Evolutionary conservation across 1,139 yeast genomes (phyloP), one percentile per base, ranked within the genome.

Genomic region (Tardiomyces digboiensis): DNA sequence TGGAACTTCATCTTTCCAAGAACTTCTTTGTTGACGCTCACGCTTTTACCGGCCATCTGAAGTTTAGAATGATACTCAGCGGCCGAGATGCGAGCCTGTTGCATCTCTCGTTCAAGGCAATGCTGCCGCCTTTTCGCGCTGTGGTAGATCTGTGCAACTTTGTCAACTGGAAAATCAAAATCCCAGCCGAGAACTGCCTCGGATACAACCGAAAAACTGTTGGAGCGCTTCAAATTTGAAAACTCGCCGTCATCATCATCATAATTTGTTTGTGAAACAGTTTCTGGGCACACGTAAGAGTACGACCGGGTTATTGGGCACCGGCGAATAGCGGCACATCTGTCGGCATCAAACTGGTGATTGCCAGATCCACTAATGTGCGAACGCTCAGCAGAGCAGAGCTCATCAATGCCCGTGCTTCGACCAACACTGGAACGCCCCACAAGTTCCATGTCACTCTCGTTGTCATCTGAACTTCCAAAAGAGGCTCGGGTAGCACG

Each of bases 1-100:
- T 52, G 53, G 46, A 46, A 52, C 39, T 48, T 49, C 41, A 52
- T 48, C 21, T 26, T 26, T n/a, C 33, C 33, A 16, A 49, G 44
- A 7, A 39, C 21, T 7, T 26, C 33, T 16, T 26, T 26, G 10
- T 26, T 26, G 5, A 26, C 33, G 16, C 12, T 26, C 5, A 26
- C 10, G 33, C 33, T 26, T 16, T 26, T 26, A 8, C 33, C 10
- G 10, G 33, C 33, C 5, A n/a, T 16, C 33, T 26, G 33, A 5
- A 26, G 33, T 16, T 8, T 4, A n/a, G 33, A 26, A 16, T 4
- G 10, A 16, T 26, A 26, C 10, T 26, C 33, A 5, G 33, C 14
- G 16, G 33, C 12, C 10, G 14, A 8, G 16, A 26, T 26, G 5
- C 14, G 33, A 5, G 33, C 14, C 16, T 16, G 12, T 16, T 5